Conservation (phyloP, 345 rosid species). For the Hibiscus syriacus region DNA sequence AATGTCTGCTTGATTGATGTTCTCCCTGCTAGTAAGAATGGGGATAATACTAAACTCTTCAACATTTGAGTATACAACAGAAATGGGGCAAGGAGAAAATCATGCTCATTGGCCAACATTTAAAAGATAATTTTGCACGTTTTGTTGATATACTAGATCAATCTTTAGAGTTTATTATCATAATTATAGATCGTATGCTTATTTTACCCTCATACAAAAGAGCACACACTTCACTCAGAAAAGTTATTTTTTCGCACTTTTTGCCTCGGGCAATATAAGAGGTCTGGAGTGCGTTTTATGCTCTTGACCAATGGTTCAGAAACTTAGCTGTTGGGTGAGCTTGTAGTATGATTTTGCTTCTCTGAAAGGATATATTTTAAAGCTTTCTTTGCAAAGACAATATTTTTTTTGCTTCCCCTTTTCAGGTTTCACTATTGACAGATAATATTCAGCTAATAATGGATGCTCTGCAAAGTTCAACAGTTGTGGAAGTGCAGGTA, state of each 20-base stretch:
- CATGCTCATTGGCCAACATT: not conserved
- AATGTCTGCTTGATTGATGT: not conserved
- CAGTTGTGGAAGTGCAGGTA: slow-evolving; percentile 78
- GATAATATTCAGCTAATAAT: slow-evolving; percentile 51
- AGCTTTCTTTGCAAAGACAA: not conserved
- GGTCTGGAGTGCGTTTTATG: not conserved
- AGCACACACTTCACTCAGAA: not conserved
- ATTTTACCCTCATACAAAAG: not conserved
- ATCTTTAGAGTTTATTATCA: not conserved
- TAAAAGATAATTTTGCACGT: not conserved
- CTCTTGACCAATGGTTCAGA: not conserved
- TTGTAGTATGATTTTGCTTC: not conserved
- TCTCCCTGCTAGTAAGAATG: not conserved
- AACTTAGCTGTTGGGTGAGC: not conserved
- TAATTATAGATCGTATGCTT: not conserved
- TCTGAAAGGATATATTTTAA: not conserved
- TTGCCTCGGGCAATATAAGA: not conserved
- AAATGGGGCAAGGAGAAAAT: not conserved
- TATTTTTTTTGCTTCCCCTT: slow-evolving; percentile 3
- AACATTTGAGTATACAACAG: not conserved
- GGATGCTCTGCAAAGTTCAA: slow-evolving; percentile 62
- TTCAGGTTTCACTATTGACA: slow-evolving; percentile 62
- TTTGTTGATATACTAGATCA: not conserved
- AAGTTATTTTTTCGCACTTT: not conserved
- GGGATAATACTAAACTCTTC: not conserved